These are phyloP conservation scores for Xenoacremonium recifei DNA, from an alignment of 2,329 filamentous ascomycete species.

Conservation along the genomic window DNA sequence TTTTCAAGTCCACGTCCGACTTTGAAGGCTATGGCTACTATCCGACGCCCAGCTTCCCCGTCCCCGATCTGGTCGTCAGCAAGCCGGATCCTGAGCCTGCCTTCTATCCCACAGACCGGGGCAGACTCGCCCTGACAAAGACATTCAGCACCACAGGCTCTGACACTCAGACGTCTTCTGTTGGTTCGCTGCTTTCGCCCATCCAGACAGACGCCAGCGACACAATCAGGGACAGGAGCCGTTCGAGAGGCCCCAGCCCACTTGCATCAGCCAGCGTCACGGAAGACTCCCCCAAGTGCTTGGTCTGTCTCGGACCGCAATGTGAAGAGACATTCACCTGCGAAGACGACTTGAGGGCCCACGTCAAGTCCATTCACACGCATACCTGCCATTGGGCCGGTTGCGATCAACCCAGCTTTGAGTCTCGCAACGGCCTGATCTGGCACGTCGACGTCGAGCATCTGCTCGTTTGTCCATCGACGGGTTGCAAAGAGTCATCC, in stretches of 20 bases:
- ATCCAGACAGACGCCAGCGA: slow-evolving; percentile 28
- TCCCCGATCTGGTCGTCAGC: slow-evolving; percentile 3
- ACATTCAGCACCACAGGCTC: slow-evolving; percentile 26
- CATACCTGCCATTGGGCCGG: slow-evolving; percentile 40
- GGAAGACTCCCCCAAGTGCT: slow-evolving; percentile 9
- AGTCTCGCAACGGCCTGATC: slow-evolving; percentile 35
- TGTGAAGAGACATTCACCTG: slow-evolving; percentile 24
- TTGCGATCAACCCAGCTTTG: slow-evolving; percentile 36
- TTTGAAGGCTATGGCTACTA: slow-evolving; percentile 2
- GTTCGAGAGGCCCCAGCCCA: slow-evolving; percentile 26
- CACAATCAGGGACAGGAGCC: slow-evolving; percentile 13
- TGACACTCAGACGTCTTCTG: slow-evolving; percentile 27
- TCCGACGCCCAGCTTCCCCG: slow-evolving; percentile 1
- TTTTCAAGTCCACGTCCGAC: no score
- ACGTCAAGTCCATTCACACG: slow-evolving; percentile 26
- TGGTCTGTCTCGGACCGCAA: slow-evolving; percentile 27
- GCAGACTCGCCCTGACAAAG: slow-evolving; percentile 2
- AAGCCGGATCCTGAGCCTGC: slow-evolving; percentile 7
- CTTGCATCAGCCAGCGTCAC: slow-evolving; percentile 11
- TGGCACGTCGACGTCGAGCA: slow-evolving; percentile 45
- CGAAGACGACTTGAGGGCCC: slow-evolving; percentile 21
- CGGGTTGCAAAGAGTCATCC: slow-evolving; percentile 35
- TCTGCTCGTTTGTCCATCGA: slow-evolving; percentile 39
- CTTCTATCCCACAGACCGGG: slow-evolving; percentile 5
- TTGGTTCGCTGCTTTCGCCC: slow-evolving; percentile 29